Percentiles rank a stretch among this genome's conserved stretches.
phyloP scores from a whole-genome alignment of 352 stramenopile species.

The Aphanomyces cochlioides region DNA sequence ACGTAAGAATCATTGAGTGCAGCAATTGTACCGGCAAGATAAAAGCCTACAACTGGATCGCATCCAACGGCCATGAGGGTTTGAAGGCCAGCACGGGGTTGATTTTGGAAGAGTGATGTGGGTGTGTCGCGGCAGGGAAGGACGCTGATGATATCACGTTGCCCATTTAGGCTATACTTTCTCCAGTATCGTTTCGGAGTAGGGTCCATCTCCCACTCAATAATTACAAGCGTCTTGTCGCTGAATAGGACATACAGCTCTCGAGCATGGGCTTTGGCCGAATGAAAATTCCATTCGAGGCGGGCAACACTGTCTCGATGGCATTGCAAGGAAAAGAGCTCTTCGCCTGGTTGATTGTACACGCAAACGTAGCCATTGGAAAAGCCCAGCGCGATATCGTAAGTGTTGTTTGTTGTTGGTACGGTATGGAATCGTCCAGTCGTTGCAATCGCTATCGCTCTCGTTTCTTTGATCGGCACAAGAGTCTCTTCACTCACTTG shows the following conservation, averaged over 20 bases:
- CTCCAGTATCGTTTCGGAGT: constrained; percentile 57
- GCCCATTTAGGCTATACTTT: constrained; percentile 74
- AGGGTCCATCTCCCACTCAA: constrained; percentile 50
- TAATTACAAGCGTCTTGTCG: constrained; percentile 71
- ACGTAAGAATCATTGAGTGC: neutral
- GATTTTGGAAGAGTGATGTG: constrained; percentile 73
- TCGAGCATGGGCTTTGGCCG: neutral
- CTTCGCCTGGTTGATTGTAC: neutral
- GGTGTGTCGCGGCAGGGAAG: constrained; percentile 59
- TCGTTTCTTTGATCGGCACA: neutral
- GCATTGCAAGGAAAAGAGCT: constrained; percentile 21
- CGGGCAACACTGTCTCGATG: neutral
- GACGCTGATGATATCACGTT: constrained; percentile 56
- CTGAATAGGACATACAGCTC: constrained; percentile 78
- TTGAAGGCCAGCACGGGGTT: constrained; percentile 65
- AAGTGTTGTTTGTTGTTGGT: neutral
- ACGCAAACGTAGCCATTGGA: constrained; percentile 18
- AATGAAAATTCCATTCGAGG: constrained; percentile 22
- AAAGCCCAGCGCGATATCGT: constrained; percentile 14
- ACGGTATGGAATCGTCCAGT: neutral
- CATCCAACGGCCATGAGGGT: constrained; percentile 67
- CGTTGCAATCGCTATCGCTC: neutral
- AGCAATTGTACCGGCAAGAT: constrained; percentile 49
- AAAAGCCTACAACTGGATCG: constrained; percentile 71
- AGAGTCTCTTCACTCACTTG: neutral